These are phyloP conservation scores for Trichoderma lentiforme DNA, from an alignment of 2,329 filamentous ascomycete genomes.

Conservation along the genomic window DNA sequence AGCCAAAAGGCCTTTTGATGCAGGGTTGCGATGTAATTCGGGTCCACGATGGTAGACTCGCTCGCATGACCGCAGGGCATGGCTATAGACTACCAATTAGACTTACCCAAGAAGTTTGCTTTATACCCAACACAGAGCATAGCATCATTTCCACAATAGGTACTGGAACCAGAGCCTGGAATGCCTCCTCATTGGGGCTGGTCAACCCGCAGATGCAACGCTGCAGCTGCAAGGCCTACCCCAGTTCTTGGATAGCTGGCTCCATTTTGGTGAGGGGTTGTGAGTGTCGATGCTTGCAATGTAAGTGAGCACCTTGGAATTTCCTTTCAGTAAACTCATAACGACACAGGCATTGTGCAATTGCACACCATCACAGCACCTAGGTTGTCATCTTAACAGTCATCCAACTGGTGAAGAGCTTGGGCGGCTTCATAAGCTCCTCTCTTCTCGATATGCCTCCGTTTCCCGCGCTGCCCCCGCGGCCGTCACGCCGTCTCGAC, in stretches of 20 bases:
- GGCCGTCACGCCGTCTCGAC: constrained; percentile 27
- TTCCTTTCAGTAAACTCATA: not conserved
- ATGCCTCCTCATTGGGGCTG: not conserved
- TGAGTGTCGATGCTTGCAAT: not conserved
- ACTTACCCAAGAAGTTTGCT: not conserved
- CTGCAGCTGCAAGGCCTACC: not conserved
- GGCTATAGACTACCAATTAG: not conserved
- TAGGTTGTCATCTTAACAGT: not conserved
- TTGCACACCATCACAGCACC: not conserved
- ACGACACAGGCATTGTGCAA: not conserved
- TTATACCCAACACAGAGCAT: not conserved
- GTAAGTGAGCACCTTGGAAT: not conserved
- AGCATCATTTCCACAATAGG: not conserved
- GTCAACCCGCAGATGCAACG: not conserved
- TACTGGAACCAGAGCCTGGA: not conserved
- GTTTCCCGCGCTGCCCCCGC: constrained; percentile 16
- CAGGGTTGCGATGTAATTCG: not conserved
- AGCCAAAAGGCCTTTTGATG: not conserved
- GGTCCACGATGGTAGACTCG: not conserved
- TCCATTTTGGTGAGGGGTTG: constrained; percentile 8
- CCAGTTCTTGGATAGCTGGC: not conserved
- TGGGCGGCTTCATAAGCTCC: no score
- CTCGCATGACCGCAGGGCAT: not conserved
- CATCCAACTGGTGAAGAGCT: not conserved
- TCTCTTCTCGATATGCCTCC: not conserved